Percentiles rank a stretch among this genome's conserved stretches.
phyloP scores from a whole-genome alignment of 768 basidiomycete species.

The Amanita pseudoporphyria region DNA sequence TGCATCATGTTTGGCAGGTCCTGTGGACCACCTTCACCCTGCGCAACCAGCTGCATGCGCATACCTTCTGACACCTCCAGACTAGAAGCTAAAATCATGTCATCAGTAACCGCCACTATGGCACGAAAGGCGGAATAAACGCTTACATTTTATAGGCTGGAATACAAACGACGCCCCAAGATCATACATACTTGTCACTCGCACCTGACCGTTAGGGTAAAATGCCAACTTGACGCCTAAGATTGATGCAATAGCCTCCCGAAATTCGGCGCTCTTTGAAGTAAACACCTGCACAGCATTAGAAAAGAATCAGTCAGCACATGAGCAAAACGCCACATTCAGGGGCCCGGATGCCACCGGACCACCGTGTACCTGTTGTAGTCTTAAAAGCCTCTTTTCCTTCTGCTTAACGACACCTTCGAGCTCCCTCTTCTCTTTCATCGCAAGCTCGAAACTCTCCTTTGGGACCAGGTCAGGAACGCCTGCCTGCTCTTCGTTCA shows the following conservation, averaged over 20 bases:
- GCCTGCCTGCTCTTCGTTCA: conserved; percentile 10
- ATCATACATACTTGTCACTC: conserved; percentile 88
- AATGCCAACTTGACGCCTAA: conserved; percentile 89
- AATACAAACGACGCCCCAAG: conserved; percentile 83
- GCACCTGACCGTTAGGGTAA: conserved; percentile 82
- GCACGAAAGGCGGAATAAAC: conserved; percentile 9
- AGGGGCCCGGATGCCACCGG: background rate
- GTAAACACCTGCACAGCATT: conserved; percentile 52
- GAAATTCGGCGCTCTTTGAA: conserved; percentile 83
- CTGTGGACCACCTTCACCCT: conserved; percentile 66
- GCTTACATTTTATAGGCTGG: conserved; percentile 37
- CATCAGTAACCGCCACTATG: background rate
- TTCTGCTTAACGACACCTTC: conserved; percentile 60
- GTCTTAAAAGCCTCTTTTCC: conserved; percentile 68
- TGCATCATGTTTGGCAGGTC: conserved; percentile 67
- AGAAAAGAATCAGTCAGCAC: background rate
- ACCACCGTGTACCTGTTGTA: conserved; percentile 59
- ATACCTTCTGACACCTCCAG: conserved; percentile 20
- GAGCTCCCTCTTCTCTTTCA: conserved; percentile 60
- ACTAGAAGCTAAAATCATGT: background rate
- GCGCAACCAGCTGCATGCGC: conserved; percentile 65
- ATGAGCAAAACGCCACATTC: conserved; percentile 1
- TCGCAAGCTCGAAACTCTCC: conserved; percentile 68
- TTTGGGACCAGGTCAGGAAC: conserved; percentile 46
- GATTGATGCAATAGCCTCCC: conserved; percentile 82